A percentile compares a stretch with the other conserved stretches of the same genome.
Conservation (phyloP, 768 basidiomycete genomes). For the Hygrophoropsis aurantiaca region DNA sequence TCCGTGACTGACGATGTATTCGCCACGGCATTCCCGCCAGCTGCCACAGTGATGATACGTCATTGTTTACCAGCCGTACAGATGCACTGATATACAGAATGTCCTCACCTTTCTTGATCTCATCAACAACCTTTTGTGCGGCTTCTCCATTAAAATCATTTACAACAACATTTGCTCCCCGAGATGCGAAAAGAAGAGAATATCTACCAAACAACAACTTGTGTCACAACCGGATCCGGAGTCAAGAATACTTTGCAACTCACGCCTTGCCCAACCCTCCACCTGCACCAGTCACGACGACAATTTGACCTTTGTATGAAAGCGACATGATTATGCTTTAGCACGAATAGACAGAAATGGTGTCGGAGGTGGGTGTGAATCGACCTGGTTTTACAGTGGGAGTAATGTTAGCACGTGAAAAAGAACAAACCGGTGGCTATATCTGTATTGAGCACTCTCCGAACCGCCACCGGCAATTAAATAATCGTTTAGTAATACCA, state of each 20-base stretch:
- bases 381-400: too few relatives aligned
- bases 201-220: slow-evolving; percentile 52
- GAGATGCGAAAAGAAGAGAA: slow-evolving; percentile 86
- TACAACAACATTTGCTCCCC: slow-evolving; percentile 92
- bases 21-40: slow-evolving; percentile 84
- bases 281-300: slow-evolving; percentile 93
- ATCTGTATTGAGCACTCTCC: too few relatives aligned
- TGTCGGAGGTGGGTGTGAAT: too few relatives aligned
- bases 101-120: slow-evolving; percentile 76
- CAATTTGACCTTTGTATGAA: slow-evolving; percentile 87
- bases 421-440: too few relatives aligned
- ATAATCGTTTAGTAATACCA: too few relatives aligned
- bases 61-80: background rate
- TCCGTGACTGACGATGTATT: slow-evolving; percentile 88
- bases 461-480: too few relatives aligned
- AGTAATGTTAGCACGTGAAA: too few relatives aligned
- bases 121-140: slow-evolving; percentile 89
- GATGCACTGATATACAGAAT: background rate
- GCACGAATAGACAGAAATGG: too few relatives aligned
- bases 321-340: slow-evolving; percentile 57
- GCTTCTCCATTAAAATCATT: slow-evolving; percentile 90
- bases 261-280: slow-evolving; percentile 92
- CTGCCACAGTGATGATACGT: slow-evolving; percentile 39
- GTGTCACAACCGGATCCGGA: background rate
- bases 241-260: background rate